Conservation (phyloP, 331 rosid genomes). For the Arachis monticola region DNA sequence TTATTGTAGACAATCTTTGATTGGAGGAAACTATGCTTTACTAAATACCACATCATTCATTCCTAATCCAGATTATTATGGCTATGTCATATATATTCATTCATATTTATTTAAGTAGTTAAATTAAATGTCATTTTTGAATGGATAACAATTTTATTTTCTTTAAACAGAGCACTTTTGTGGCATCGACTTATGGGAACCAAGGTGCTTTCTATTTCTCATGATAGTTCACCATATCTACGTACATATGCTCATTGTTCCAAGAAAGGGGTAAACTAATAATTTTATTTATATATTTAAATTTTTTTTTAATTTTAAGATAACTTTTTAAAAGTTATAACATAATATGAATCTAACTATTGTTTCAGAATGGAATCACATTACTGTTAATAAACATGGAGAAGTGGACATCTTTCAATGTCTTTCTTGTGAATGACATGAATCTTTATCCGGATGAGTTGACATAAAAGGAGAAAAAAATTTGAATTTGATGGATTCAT, state of each 20-base stretch:
- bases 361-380: constrained; percentile 57
- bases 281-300: neutral
- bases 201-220: constrained; percentile 47
- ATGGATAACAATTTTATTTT: neutral
- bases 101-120: too few species aligned
- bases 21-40: constrained; percentile 77
- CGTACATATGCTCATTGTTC: constrained; percentile 71
- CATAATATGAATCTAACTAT: neutral
- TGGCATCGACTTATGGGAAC: constrained; percentile 82
- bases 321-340: too few species aligned
- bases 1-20: constrained; percentile 67
- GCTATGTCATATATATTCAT: constrained; percentile 35
- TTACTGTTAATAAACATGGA: constrained; percentile 67
- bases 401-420: constrained; percentile 49
- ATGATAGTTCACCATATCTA: constrained; percentile 51
- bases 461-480: constrained; percentile 30
- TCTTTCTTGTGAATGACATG: constrained; percentile 42
- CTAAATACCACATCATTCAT: constrained; percentile 68
- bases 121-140: too few species aligned
- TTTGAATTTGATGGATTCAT: neutral
- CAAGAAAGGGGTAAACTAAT: constrained; percentile 43
- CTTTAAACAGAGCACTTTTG: constrained; percentile 55
- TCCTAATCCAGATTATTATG: constrained; percentile 79
- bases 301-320: too few species aligned
- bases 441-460: constrained; percentile 10